Conservation (phyloP, 768 basidiomycete species). For the Cubamyces sp. region DNA sequence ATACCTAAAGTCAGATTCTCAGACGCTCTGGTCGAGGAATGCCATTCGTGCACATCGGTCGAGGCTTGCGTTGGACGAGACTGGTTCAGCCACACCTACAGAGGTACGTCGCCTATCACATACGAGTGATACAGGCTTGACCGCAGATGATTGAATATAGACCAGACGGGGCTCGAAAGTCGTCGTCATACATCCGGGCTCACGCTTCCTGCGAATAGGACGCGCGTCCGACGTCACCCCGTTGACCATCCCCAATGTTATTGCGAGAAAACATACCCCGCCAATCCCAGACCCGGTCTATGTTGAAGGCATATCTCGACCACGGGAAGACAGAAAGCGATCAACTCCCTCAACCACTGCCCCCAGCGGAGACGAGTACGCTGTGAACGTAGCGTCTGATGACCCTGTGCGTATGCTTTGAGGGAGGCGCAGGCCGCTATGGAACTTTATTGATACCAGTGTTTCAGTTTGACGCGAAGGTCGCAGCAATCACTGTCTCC, state of each 20-base stretch:
- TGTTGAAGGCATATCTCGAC: constrained; percentile 58
- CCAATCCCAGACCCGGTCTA: constrained; percentile 48
- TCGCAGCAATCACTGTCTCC: constrained; percentile 70
- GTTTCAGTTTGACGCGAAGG: constrained; percentile 72
- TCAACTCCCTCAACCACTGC: constrained; percentile 28
- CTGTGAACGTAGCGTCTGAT: constrained; percentile 49
- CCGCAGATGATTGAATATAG: constrained; percentile 26
- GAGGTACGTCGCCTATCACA: constrained; percentile 27
- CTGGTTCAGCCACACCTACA: constrained; percentile 32
- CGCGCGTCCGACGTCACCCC: constrained; percentile 79
- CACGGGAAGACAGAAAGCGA: constrained; percentile 44
- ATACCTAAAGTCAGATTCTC: constrained; percentile 77
- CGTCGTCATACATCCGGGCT: constrained; percentile 81
- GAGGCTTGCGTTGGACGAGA: constrained; percentile 49
- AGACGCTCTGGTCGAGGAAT: constrained; percentile 75
- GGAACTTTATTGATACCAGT: neutral
- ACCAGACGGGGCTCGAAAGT: constrained; percentile 76
- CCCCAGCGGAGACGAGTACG: constrained; percentile 54
- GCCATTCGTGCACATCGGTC: constrained; percentile 49
- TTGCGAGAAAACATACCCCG: constrained; percentile 64
- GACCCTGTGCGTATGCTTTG: constrained; percentile 56
- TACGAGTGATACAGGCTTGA: neutral
- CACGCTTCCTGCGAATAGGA: constrained; percentile 72
- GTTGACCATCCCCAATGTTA: constrained; percentile 66
- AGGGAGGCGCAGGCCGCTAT: neutral